Percentiles rank a stretch among this genome's conserved stretches.
Conservation (phyloP, 169 alveolate species). For the Babesia sp. region DNA sequence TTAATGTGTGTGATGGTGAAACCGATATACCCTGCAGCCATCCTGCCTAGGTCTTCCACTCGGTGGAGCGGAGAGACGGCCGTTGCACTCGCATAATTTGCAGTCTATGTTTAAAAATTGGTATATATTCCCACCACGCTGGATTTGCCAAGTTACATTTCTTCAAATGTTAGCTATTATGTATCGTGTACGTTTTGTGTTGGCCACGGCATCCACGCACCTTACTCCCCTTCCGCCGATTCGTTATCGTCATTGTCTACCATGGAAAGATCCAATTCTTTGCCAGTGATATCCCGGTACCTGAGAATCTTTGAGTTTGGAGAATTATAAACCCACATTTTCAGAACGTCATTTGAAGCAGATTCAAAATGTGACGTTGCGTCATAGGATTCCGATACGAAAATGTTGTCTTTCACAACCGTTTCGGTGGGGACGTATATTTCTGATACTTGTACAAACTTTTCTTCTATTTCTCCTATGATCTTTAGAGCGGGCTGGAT, state of each 20-base stretch:
- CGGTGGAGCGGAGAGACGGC: too few relatives aligned
- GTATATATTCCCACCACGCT: too few relatives aligned
- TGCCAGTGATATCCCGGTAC: constrained; percentile 75
- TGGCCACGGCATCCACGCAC: too few relatives aligned
- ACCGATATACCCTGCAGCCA: constrained; percentile 5
- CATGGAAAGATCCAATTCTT: constrained; percentile 61
- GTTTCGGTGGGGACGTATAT: constrained; percentile 87
- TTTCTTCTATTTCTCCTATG: constrained; percentile 91
- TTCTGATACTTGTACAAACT: constrained; percentile 87
- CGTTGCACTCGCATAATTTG: too few relatives aligned
- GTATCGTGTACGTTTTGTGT: too few relatives aligned
- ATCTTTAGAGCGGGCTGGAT: constrained; percentile 92
- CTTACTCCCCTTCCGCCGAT: constrained; percentile 45
- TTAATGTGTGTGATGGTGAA: constrained; percentile 35
- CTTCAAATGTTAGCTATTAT: too few relatives aligned
- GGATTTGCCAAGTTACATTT: too few relatives aligned
- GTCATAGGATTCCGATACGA: constrained; percentile 91
- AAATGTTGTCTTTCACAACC: constrained; percentile 86
- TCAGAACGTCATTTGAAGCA: constrained; percentile 92
- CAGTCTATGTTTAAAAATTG: too few relatives aligned
- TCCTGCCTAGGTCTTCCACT: neutral
- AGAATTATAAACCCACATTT: constrained; percentile 66
- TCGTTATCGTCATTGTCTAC: constrained; percentile 37
- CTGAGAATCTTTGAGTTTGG: neutral
- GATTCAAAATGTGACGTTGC: constrained; percentile 97